These are phyloP conservation scores for Capsicum baccatum DNA, from an alignment of 257 asterid species.

Conservation along the genomic window DNA sequence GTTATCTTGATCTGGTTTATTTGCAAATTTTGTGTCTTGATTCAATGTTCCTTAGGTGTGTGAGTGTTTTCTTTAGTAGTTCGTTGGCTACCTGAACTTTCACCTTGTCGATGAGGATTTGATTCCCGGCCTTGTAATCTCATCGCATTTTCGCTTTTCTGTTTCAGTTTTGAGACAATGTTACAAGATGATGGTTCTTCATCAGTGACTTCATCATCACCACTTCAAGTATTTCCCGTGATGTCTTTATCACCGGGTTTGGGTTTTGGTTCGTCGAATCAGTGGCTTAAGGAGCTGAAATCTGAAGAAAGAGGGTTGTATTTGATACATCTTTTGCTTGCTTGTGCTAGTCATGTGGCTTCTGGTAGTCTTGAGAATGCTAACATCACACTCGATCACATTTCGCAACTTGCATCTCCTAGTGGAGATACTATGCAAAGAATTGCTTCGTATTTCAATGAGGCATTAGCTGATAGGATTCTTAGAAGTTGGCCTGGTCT, in stretches of 20 bases:
- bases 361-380: constrained; percentile 80
- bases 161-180: constrained; percentile 46
- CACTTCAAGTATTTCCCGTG: constrained; percentile 64
- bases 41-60: background rate
- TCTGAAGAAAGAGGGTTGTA: constrained; percentile 92
- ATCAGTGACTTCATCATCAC: constrained; percentile 72
- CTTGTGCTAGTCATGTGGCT: constrained; percentile 85
- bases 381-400: constrained; percentile 85
- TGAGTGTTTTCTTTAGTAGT: background rate
- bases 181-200: constrained; percentile 93
- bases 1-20: background rate
- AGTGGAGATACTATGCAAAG: constrained; percentile 95
- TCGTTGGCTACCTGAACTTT: too few relatives aligned
- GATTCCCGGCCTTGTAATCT: too few relatives aligned
- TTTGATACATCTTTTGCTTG: constrained; percentile 76
- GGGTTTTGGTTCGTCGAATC: constrained; percentile 60
- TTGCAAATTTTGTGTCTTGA: constrained; percentile 21
- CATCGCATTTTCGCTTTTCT: too few relatives aligned
- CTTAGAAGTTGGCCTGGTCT: constrained; percentile 86
- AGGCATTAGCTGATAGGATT: constrained; percentile 83
- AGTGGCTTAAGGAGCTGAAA: constrained; percentile 84
- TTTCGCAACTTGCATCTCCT: constrained; percentile 83
- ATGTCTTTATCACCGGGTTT: constrained; percentile 58
- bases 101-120: too few relatives aligned
- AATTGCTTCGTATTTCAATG: constrained; percentile 81